These are phyloP conservation scores for Vitis hybrid DNA, from an alignment of 177 flowering plant genomes.

Conservation along the genomic window DNA sequence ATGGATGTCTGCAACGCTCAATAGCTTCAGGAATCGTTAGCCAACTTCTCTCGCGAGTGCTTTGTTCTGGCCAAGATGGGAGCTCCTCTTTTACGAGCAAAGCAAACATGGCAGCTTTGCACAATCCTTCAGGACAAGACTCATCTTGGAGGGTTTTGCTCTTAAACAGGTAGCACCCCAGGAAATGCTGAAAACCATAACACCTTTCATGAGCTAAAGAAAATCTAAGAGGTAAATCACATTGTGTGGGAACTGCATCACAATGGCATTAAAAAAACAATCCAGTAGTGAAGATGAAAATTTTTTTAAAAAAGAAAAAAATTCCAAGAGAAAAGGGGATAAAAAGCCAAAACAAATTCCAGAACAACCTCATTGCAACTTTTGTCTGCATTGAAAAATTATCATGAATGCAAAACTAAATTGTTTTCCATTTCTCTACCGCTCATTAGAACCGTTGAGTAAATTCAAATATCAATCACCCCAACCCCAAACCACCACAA, in stretches of 20 bases:
- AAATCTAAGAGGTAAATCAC: background rate
- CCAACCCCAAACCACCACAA: too few relatives aligned
- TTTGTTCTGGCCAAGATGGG: constrained; percentile 59
- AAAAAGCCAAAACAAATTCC: background rate
- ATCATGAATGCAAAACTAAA: too few relatives aligned
- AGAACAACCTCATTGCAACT: too few relatives aligned
- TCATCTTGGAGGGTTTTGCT: constrained; percentile 68
- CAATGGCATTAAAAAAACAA: too few relatives aligned
- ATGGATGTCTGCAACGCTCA: constrained; percentile 46
- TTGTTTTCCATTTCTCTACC: too few relatives aligned
- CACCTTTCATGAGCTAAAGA: background rate
- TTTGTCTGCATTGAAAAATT: too few relatives aligned
- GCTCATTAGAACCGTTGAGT: too few relatives aligned
- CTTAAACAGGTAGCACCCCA: constrained; percentile 49
- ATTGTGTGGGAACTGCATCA: background rate
- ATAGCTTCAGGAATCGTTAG: constrained; percentile 47
- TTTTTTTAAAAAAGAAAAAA: too few relatives aligned
- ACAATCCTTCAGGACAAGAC: constrained; percentile 54
- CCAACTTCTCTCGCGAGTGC: constrained; percentile 49
- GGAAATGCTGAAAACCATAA: constrained; percentile 34
- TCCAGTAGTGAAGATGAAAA: too few relatives aligned
- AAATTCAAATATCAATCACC: too few relatives aligned
- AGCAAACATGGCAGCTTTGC: constrained; percentile 61
- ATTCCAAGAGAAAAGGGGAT: too few relatives aligned
- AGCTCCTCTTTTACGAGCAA: constrained; percentile 65